Conservation (phyloP, 2,329 filamentous ascomycete species). For the Epichloe amarillans region DNA sequence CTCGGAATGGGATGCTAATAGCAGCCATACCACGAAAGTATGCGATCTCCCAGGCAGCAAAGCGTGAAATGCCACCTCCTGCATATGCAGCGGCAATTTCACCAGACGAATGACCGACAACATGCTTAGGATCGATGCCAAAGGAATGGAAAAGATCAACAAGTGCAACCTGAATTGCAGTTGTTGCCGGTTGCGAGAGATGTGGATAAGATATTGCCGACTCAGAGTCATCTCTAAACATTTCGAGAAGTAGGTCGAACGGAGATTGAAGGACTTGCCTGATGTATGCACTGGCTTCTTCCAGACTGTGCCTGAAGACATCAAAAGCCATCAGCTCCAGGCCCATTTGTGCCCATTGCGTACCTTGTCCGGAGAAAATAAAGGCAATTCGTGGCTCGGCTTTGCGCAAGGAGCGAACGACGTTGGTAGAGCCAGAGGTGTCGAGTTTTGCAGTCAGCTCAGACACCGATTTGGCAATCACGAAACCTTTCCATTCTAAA, state of each 20-base stretch:
- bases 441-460: constrained; percentile 21
- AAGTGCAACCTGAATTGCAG: constrained; percentile 28
- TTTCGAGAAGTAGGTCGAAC: constrained; percentile 24
- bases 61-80: constrained; percentile 20
- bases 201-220: constrained; percentile 21
- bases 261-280: constrained; percentile 15
- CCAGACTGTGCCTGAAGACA: constrained; percentile 27
- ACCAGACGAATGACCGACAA: constrained; percentile 33
- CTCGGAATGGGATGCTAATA: constrained; percentile 14
- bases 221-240: constrained; percentile 14
- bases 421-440: constrained; percentile 6
- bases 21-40: constrained; percentile 27
- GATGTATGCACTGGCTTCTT: constrained; percentile 19
- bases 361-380: constrained; percentile 30
- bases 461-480: constrained; percentile 21
- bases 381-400: constrained; percentile 23
- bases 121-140: constrained; percentile 18
- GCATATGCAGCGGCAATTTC: constrained; percentile 34
- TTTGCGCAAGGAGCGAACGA: constrained; percentile 14
- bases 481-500: constrained; percentile 28
- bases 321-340: constrained; percentile 26
- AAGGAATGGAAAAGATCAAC: constrained; percentile 25
- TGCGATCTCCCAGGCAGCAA: constrained; percentile 27
- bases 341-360: constrained; percentile 31
- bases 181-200: constrained; percentile 28